These are phyloP conservation scores for Arctostaphylos glauca DNA, from an alignment of 148 eudicot species.

Conservation along the genomic window DNA sequence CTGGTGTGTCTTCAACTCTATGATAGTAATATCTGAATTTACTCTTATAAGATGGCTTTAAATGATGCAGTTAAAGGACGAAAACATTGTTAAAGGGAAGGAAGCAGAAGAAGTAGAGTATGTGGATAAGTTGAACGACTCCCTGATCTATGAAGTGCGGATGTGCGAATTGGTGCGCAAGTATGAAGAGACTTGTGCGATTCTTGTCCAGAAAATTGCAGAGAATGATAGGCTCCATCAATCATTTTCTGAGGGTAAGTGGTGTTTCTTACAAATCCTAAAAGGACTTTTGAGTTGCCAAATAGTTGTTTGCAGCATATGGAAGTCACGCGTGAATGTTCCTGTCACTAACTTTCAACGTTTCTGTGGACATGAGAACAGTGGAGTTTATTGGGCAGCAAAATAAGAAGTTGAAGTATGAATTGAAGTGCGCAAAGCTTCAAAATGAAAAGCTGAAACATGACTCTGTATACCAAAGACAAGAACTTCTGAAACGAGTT, in stretches of 20 bases:
- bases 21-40: not conserved
- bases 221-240: conserved; percentile 7
- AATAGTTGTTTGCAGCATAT: not conserved
- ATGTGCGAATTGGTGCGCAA: not conserved
- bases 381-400: not conserved
- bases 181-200: not conserved
- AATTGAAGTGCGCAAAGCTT: not conserved
- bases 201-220: not conserved
- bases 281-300: not conserved
- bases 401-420: not conserved
- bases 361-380: not conserved
- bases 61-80: not conserved
- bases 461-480: not conserved
- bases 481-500: not conserved
- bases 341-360: not conserved
- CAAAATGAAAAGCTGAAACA: conserved; percentile 15
- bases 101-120: not conserved
- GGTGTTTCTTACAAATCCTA: not conserved
- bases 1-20: not conserved
- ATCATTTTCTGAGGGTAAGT: conserved; percentile 11
- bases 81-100: not conserved
- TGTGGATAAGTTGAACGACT: not conserved
- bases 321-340: not conserved
- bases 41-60: not conserved
- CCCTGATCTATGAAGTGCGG: not conserved